phyloP scores from a whole-genome alignment of 306 rosid genomes.

The Crotalaria pallida region DNA sequence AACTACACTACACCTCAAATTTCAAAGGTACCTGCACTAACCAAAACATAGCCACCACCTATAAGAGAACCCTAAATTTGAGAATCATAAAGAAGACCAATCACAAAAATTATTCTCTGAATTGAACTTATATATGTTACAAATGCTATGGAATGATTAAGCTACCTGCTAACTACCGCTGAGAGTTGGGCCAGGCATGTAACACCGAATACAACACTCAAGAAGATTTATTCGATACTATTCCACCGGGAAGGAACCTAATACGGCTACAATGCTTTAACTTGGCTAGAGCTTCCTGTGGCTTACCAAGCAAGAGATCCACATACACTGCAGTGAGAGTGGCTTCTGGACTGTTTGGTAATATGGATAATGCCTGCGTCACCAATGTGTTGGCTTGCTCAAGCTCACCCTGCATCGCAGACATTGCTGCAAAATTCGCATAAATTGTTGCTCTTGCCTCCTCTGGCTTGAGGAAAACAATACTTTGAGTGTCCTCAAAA shows the following conservation, averaged over 20 bases:
- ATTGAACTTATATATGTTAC: conserved; percentile 92
- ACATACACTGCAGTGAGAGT: conserved; percentile 75
- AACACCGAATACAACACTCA: conserved; percentile 60
- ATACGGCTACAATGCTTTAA: conserved; percentile 73
- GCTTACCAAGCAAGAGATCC: conserved; percentile 74
- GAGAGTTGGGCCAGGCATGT: conserved; percentile 41
- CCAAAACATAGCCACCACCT: conserved; percentile 88
- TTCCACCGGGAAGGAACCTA: conserved; percentile 60
- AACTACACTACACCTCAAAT: conserved; percentile 86
- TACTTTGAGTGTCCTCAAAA: conserved; percentile 36
- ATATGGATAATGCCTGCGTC: conserved; percentile 61
- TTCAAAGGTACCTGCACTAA: conserved; percentile 71
- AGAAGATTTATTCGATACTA: conserved; percentile 59
- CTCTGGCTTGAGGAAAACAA: conserved; percentile 78
- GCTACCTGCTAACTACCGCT: conserved; percentile 68
- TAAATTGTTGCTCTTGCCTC: conserved; percentile 74
- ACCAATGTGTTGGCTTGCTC: conserved; percentile 61
- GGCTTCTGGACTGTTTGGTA: conserved; percentile 75
- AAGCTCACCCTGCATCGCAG: conserved; percentile 76
- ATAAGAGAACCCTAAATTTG: conserved; percentile 58
- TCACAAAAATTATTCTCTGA: conserved; percentile 74
- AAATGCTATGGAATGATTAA: conserved; percentile 74
- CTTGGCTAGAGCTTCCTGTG: conserved; percentile 70
- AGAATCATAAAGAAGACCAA: conserved; percentile 42
- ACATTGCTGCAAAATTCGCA: conserved; percentile 72